phyloP scores from a whole-genome alignment of 2,329 filamentous ascomycete species.

The Keithomyces neogunnii region DNA sequence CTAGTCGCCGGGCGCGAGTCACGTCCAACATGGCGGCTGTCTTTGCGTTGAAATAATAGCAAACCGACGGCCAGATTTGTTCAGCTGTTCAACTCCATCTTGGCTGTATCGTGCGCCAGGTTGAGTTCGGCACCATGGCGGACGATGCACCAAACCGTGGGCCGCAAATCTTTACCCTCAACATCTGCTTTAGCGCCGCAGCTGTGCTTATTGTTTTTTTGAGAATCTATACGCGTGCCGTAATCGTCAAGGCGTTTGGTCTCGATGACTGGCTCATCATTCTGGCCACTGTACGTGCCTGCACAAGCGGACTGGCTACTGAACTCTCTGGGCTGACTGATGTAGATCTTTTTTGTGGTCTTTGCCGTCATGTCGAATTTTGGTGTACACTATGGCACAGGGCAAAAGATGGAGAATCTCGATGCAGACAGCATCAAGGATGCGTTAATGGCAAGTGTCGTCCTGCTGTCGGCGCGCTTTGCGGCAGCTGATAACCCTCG shows the following conservation, averaged over 20 bases:
- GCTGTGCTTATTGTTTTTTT: conserved; percentile 14
- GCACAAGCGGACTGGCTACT: neutral
- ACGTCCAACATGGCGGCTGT: too few relatives aligned
- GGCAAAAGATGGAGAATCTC: conserved; percentile 26
- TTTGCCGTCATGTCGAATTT: conserved; percentile 21
- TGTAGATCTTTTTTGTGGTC: conserved; percentile 25
- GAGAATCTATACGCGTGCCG: conserved; percentile 8
- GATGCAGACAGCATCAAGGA: conserved; percentile 12
- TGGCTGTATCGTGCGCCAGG: too few relatives aligned
- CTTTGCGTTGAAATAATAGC: too few relatives aligned
- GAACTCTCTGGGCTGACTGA: neutral
- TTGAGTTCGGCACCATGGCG: conserved; percentile 16
- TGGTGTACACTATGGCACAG: conserved; percentile 32
- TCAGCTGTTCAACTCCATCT: too few relatives aligned
- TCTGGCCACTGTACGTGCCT: conserved; percentile 4
- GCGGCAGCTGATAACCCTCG: neutral
- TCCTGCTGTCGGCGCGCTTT: neutral
- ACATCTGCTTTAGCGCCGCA: conserved; percentile 13
- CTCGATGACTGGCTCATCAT: conserved; percentile 7
- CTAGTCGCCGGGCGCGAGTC: too few relatives aligned
- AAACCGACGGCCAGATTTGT: too few relatives aligned
- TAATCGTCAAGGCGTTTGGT: conserved; percentile 5
- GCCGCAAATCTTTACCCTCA: conserved; percentile 17
- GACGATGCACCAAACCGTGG: conserved; percentile 13
- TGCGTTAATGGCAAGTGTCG: conserved; percentile 25